Conservation (phyloP, 257 asterid genomes). For the Solanum boliviense region DNA sequence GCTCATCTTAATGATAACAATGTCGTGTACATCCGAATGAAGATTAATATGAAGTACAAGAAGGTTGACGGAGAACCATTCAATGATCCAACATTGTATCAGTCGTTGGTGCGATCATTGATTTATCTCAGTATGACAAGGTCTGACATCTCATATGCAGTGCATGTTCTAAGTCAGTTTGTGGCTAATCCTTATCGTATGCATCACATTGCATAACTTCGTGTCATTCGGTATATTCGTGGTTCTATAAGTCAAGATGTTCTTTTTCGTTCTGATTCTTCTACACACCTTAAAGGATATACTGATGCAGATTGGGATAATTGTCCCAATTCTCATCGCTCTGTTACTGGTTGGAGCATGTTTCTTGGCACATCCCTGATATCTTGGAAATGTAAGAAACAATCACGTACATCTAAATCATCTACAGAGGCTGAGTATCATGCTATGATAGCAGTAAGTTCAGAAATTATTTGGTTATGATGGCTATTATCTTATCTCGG, state of each 20-base stretch:
- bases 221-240: background rate
- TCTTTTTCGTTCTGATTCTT: no score
- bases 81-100: no score
- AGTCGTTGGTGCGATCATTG: no score
- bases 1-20: background rate
- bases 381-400: background rate
- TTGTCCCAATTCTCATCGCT: no score
- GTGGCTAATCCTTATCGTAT: background rate
- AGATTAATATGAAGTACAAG: no score
- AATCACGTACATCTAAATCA: background rate
- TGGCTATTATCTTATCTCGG: no score
- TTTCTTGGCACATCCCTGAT: no score
- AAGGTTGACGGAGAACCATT: no score
- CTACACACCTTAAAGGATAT: no score
- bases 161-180: background rate
- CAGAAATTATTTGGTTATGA: no score
- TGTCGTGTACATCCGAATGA: background rate
- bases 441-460: accelerated
- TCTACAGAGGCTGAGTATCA: background rate
- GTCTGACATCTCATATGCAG: background rate
- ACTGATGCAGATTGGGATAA: no score
- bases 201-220: background rate
- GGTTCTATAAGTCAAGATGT: background rate
- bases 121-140: no score
- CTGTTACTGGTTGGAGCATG: background rate